These are phyloP conservation scores for Hymenoscyphus scutula DNA, from an alignment of 2,329 filamentous ascomycete genomes.

Conservation along the genomic window DNA sequence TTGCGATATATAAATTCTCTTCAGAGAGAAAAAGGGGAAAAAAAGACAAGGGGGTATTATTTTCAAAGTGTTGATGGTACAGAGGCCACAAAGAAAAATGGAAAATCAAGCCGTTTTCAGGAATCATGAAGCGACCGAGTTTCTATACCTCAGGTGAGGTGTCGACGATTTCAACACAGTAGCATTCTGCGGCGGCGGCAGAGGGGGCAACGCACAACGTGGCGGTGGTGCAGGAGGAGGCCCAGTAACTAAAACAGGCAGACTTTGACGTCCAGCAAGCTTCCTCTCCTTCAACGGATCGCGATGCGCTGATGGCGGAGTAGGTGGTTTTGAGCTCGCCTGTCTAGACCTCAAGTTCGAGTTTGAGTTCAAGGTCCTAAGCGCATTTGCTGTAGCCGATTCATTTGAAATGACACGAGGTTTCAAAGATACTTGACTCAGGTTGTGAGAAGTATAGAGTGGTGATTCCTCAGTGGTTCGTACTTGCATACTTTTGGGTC, in stretches of 20 bases:
- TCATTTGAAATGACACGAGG: neutral
- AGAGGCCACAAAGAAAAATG: neutral
- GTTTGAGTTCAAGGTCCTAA: neutral
- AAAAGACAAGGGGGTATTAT: neutral
- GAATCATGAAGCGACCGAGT: neutral
- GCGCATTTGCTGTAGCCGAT: neutral
- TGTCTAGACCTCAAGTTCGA: neutral
- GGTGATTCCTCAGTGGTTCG: conserved; percentile 8
- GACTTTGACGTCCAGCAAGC: conserved; percentile 27
- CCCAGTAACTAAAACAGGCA: conserved; percentile 31
- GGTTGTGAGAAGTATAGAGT: conserved; percentile 36
- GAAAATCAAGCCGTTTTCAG: neutral
- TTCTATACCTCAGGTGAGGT: neutral
- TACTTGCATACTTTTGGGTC: conserved; percentile 28
- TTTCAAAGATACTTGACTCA: conserved; percentile 42
- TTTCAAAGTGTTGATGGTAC: neutral
- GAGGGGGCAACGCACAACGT: conserved; percentile 33
- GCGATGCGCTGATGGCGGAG: neutral
- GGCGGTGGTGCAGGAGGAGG: conserved; percentile 36
- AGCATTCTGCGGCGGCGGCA: conserved; percentile 23
- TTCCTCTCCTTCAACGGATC: conserved; percentile 12
- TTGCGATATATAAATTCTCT: neutral
- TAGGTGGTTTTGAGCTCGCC: neutral
- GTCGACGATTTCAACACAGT: neutral
- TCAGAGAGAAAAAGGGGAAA: neutral